phyloP scores from a whole-genome alignment of 2,329 filamentous ascomycete species.

The Scedosporium boydii region DNA sequence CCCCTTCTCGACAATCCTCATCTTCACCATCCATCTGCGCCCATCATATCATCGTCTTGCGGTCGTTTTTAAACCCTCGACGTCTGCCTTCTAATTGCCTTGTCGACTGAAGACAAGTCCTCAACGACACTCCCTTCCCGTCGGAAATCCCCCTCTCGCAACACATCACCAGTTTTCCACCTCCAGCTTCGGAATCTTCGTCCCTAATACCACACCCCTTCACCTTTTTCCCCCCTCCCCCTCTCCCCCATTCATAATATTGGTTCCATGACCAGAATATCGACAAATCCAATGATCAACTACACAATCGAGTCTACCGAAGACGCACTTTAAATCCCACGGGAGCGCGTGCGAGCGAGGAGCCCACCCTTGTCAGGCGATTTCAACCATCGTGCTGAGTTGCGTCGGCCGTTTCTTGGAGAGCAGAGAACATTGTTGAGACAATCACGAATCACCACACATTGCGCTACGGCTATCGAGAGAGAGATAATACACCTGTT shows the following conservation, averaged over 20 bases:
- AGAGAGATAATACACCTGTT: conserved; percentile 4
- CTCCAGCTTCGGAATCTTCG: conserved; percentile 3
- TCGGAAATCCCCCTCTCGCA: conserved; percentile 3
- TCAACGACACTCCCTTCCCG: conserved; percentile 5
- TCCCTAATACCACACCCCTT: conserved; percentile 6
- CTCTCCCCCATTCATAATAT: conserved; percentile 12
- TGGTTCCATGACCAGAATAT: conserved; percentile 32
- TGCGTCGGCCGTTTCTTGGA: conserved; percentile 11
- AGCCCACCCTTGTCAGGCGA: conserved; percentile 28
- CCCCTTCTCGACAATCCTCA: conserved; percentile 7
- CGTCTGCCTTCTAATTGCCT: conserved; percentile 1
- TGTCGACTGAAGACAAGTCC: conserved; percentile 7
- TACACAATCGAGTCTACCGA: conserved; percentile 37
- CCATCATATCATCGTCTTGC: conserved; percentile 5
- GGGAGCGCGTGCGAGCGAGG: conserved; percentile 55
- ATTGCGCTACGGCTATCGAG: not conserved
- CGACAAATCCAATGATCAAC: conserved; percentile 42
- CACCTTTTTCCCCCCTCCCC: conserved; percentile 15
- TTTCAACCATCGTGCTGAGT: conserved; percentile 49
- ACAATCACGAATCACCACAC: not conserved
- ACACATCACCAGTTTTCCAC: conserved; percentile 10
- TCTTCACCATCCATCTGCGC: not conserved
- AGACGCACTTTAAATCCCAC: conserved; percentile 64
- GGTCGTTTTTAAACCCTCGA: not conserved
- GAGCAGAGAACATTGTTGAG: not conserved